Base-by-base conservation (phyloP, 108 stramenopile genomes). In the Fistulifera pelliculosa region DNA sequence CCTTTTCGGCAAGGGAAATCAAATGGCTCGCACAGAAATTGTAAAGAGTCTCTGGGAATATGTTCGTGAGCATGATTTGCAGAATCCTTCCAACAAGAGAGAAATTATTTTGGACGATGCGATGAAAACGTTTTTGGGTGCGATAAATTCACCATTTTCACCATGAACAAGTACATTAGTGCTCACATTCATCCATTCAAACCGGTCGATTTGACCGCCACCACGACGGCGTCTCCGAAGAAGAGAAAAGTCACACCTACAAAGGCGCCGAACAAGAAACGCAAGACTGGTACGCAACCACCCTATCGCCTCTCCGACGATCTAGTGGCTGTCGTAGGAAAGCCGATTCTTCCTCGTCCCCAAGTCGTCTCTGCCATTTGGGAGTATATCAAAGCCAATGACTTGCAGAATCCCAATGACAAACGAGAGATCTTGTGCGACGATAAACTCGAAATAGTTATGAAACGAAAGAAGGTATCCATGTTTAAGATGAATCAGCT, bases 401-500 rank as follows among this genome's bases (percentile, higher is more conserved):
- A 85, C 43, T 61, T 90, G 54, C 87, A 89, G 70, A 87, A 94
- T 57, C 87, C 93, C 1, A 52, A 76, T 4, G 78, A 94, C 70
- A 94, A 91, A 62, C 73, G 89, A 27, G 69, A 88, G 58, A 90
- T 94, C 51, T 40, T 90, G 19, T 94, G 93, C 42, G 87, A 94
- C 47, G 79, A 62, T 12, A 72, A 72, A 43, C 61, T 94, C 56
- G 70, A 72, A 49, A 41, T 25, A 1, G 79, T 91, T 47, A 85
- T 94, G 81, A 82, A 76, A 16, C 77, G 80, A 18, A 60, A 93
- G 41, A 84, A 53, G 40, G 87, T 94, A 4, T 89, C 89, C 23
- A 94, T 94, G 87, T 94, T 91, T 62, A 73, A 69, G 21, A 89
- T 94, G 93, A 89, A 87, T 58, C 74, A 80, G 41, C 70, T 69